phyloP scores from a whole-genome alignment of 768 basidiomycete genomes.

The Suillus lakei region DNA sequence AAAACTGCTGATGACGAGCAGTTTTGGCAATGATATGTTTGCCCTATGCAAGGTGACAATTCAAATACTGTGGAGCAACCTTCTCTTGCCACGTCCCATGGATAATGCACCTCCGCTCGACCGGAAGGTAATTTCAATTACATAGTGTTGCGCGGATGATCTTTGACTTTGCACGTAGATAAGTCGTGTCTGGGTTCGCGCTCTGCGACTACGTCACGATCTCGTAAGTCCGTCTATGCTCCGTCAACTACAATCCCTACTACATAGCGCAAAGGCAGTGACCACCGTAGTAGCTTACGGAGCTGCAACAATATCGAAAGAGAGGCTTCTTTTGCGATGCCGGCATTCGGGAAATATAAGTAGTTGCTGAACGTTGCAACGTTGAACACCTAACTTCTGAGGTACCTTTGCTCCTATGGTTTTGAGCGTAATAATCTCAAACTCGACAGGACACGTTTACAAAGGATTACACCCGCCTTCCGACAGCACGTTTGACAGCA shows the following conservation, averaged over 20 bases:
- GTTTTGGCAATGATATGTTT: background rate
- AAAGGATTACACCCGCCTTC: background rate
- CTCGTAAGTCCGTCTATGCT: background rate
- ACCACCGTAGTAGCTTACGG: background rate
- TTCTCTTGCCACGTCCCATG: conserved; percentile 5
- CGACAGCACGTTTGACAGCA: background rate
- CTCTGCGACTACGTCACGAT: background rate
- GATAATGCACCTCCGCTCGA: background rate
- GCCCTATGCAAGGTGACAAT: background rate
- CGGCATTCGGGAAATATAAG: background rate
- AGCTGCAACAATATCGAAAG: background rate
- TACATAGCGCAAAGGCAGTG: background rate
- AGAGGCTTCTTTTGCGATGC: background rate
- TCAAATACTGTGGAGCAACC: background rate
- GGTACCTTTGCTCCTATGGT: background rate
- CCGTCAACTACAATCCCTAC: background rate
- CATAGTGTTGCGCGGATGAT: background rate
- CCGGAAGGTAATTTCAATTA: conserved; percentile 2
- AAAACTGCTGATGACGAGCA: background rate
- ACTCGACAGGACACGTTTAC: background rate
- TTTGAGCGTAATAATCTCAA: background rate
- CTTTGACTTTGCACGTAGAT: background rate
- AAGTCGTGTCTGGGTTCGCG: background rate
- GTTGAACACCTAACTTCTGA: background rate
- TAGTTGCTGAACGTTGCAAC: background rate